These are phyloP conservation scores for Tetraselmis striata DNA, from an alignment of 139 green algal species.

Conservation along the genomic window DNA sequence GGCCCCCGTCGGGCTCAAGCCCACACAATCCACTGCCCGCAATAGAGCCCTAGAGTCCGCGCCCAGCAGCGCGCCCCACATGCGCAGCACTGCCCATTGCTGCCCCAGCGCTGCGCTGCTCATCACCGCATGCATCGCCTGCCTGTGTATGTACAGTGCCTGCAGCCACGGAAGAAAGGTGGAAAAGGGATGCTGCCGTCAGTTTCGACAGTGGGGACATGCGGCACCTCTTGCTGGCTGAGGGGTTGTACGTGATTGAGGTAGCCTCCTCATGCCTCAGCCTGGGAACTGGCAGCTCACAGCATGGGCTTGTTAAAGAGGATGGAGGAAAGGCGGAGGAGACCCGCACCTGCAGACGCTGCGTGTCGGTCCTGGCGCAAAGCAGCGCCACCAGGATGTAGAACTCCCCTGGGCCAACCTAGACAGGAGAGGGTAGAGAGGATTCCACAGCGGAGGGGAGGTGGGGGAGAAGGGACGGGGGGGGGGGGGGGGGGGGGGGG, in stretches of 20 bases:
- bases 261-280: too few relatives aligned
- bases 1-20: background rate
- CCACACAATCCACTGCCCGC: background rate
- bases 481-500: too few relatives aligned
- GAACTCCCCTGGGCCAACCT: background rate
- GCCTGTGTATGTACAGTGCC: background rate
- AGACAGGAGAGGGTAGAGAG: background rate
- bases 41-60: background rate
- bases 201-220: too few relatives aligned
- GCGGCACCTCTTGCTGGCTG: too few relatives aligned
- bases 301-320: too few relatives aligned
- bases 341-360: background rate
- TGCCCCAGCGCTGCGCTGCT: background rate
- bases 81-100: background rate
- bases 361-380: background rate
- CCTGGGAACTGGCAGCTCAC: too few relatives aligned
- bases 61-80: background rate
- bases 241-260: too few relatives aligned
- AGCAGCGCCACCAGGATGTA: background rate
- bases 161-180: background rate
- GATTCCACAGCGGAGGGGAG: too few relatives aligned
- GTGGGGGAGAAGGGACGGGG: too few relatives aligned
- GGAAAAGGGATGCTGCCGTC: too few relatives aligned
- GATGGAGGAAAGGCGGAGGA: too few relatives aligned
- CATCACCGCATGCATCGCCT: background rate